These are phyloP conservation scores for Camelina hispida DNA, from an alignment of 345 rosid species.

Conservation along the genomic window DNA sequence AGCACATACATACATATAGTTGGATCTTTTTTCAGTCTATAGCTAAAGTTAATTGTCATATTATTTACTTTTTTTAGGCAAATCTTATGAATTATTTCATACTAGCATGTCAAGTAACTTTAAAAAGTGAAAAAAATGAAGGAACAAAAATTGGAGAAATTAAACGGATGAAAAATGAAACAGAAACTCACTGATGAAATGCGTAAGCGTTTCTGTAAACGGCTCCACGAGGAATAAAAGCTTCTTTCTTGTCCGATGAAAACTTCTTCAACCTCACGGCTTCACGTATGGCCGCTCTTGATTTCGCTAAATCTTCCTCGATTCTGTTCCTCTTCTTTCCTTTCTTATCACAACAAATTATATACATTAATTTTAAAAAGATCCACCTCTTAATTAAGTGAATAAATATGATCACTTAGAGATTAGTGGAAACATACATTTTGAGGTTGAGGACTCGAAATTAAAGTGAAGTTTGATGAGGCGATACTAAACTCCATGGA, in stretches of 20 bases:
- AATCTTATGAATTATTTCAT: not conserved
- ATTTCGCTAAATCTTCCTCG: constrained; percentile 49
- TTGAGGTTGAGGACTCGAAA: not conserved
- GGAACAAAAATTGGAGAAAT: not conserved
- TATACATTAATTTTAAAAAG: not conserved
- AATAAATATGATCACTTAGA: not conserved
- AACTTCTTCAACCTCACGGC: constrained; percentile 50
- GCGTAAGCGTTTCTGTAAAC: constrained; percentile 61
- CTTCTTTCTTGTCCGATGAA: constrained; percentile 45
- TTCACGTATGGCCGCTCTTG: constrained; percentile 55
- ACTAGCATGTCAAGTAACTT: not conserved
- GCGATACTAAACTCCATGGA: constrained; percentile 10
- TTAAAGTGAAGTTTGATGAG: constrained; percentile 29
- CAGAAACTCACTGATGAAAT: constrained; percentile 60
- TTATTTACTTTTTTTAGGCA: not conserved
- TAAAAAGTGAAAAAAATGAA: not conserved
- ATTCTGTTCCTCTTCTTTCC: constrained; percentile 34
- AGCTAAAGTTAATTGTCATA: not conserved
- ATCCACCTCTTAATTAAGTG: not conserved
- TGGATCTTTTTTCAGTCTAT: not conserved
- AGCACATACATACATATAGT: not conserved
- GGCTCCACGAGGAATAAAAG: constrained; percentile 55
- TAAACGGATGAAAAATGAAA: constrained; percentile 2
- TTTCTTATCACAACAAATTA: constrained; percentile 24
- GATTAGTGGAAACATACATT: not conserved